Evolutionary conservation across 257 asterid genomes (phyloP).

Genomic region (Buddleja alternifolia): DNA sequence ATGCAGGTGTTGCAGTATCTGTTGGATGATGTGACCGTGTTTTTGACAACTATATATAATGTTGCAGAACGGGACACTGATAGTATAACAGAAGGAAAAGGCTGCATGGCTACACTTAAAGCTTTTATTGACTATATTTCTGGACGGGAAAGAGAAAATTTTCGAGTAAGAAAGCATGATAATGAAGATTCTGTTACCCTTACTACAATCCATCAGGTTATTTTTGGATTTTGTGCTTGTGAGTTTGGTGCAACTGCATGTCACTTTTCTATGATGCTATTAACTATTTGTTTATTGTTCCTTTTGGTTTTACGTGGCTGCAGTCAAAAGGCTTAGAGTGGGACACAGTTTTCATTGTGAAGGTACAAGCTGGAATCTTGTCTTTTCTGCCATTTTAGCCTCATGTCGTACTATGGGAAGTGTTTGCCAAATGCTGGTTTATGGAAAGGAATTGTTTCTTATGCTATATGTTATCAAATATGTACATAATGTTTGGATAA

Average conservation of each 20-base stretch:
- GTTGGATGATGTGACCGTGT: conserved; percentile 85
- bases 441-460: conserved; percentile 19
- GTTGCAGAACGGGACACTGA: conserved; percentile 41
- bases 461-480: conserved; percentile 12
- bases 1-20: conserved; percentile 91
- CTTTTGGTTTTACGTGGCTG: conserved; percentile 31
- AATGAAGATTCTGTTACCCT: conserved; percentile 89
- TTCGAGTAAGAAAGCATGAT: conserved; percentile 77
- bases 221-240: conserved; percentile 20
- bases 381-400: conserved; percentile 3
- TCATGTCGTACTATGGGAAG: conserved; percentile 18
- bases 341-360: conserved; percentile 97
- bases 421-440: conserved; percentile 20
- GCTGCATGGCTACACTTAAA: conserved; percentile 63
- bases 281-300: conserved; percentile 8
- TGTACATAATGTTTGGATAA: conserved; percentile 35
- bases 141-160: conserved; percentile 80
- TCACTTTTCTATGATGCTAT: conserved; percentile 24
- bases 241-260: conserved; percentile 18
- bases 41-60: conserved; percentile 56
- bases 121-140: conserved; percentile 82
- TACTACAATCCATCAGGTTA: conserved; percentile 97
- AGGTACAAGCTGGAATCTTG: conserved; percentile 56
- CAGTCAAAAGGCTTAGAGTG: conserved; percentile 99
- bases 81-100: conserved; percentile 48